A percentile compares a stretch with the other conserved stretches of the same genome.
Evolutionary conservation across 192 early-diverging fungal genomes (phyloP).

Genomic region (Podila minutissima): DNA sequence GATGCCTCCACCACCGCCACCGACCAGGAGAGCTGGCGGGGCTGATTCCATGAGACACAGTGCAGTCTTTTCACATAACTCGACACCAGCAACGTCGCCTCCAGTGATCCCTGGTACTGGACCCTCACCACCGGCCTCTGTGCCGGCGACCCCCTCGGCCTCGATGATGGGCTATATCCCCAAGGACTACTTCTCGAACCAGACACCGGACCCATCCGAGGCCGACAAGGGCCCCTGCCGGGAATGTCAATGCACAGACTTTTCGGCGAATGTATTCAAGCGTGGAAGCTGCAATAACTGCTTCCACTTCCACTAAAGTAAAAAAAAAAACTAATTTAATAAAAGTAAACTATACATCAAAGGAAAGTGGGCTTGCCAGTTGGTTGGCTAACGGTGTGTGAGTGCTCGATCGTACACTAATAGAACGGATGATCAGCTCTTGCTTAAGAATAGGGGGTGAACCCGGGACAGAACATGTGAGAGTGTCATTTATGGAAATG

Average conservation of each 20-base stretch:
- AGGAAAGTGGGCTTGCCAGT: too few species aligned
- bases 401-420: too few species aligned
- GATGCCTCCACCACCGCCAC: constrained; percentile 50
- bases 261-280: constrained; percentile 79
- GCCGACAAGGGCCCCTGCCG: constrained; percentile 54
- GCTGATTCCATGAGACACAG: constrained; percentile 34
- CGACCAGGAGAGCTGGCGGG: constrained; percentile 31
- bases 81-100: constrained; percentile 13
- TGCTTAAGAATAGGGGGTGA: too few species aligned
- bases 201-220: constrained; percentile 12
- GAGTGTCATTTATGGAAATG: too few species aligned
- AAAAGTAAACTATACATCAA: not conserved
- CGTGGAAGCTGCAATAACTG: constrained; percentile 83
- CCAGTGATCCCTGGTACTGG: constrained; percentile 23
- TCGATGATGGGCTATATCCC: constrained; percentile 59
- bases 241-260: constrained; percentile 81
- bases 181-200: constrained; percentile 46
- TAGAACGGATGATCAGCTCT: too few species aligned
- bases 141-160: constrained; percentile 43
- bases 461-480: too few species aligned
- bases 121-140: constrained; percentile 41
- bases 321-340: not conserved
- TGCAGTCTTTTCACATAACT: constrained; percentile 28
- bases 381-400: too few species aligned
- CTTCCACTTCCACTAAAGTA: constrained; percentile 73